Base-by-base conservation (phyloP, 2,329 filamentous ascomycete species). In the Trichophyton simii region DNA sequence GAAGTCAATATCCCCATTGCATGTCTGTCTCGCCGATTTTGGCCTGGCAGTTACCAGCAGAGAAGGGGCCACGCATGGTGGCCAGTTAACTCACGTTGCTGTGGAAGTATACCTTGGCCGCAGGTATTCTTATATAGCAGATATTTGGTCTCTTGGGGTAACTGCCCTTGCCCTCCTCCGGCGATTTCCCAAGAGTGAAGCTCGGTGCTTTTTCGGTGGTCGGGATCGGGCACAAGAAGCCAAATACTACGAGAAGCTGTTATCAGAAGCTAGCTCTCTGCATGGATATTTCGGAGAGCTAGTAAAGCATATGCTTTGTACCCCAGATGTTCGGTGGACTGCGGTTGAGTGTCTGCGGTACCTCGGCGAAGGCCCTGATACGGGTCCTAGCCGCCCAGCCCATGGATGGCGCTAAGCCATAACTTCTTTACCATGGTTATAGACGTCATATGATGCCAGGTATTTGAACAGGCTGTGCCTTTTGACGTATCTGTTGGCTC, bases 131-230 rank as follows among this genome's bases (percentile, higher is more conserved):
- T 52, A 34, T 50, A 57, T 52, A 20, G 46, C 60, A 3, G 60
- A 63, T 25, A 62, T 63, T n/a, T 62, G 62, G 62, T 41, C 60
- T 3, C 60, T 63, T 13, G 62, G 60, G 8, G 31, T 63, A 46
- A 62, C 61, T 15, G 57, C 46, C n/a, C 50, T 62, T 28, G 25
- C 34, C 7, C 48, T 62, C 2, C 41, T 60, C n/a, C 13, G 20
- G 3, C 15, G 13, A 57, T 44, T 60, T 25, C 61, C 61, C 20
- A 28, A n/a, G 22, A 13, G 2, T 13, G n/a, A 22, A 41, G 42
- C 48, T 20, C 48, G 31, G 25, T n/a, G 48, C 28, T 54, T 54
- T 31, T 22, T 11, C 44, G 15, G 15, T 20, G 18, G 0, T n/a
- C 22, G 28, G 22, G 48, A 54, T 28, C 48, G 8, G 1, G 8